phyloP scores from a whole-genome alignment of 73 alveolate genomes.

The Blepharisma japonicum region DNA sequence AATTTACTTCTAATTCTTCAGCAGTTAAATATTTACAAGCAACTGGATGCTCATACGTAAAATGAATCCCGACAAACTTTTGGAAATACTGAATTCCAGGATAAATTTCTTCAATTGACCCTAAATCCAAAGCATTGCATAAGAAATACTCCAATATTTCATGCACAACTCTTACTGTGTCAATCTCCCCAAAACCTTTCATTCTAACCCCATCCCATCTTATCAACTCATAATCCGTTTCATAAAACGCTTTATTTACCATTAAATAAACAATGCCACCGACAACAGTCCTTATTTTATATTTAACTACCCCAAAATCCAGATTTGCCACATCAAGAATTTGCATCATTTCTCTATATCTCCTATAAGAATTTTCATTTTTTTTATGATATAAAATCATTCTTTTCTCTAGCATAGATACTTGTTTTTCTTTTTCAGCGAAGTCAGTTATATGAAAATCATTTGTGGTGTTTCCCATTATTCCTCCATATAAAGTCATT shows the following conservation, averaged over 20 bases:
- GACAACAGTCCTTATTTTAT: background rate
- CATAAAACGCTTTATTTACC: background rate
- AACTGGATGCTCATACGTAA: no score
- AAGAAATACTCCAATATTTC: no score
- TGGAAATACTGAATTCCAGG: no score
- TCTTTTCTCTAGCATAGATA: background rate
- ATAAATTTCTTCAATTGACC: no score
- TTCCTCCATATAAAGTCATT: background rate
- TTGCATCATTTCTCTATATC: slow-evolving; percentile 36
- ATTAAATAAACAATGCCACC: background rate
- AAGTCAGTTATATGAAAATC: background rate
- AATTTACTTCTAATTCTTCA: no score
- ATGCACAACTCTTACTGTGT: no score
- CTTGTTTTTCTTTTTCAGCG: background rate
- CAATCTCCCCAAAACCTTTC: no score
- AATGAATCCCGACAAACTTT: no score
- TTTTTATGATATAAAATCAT: slow-evolving; percentile 31
- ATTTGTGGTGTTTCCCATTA: background rate
- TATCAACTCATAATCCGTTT: background rate
- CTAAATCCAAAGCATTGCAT: no score
- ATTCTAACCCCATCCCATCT: no score
- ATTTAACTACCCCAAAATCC: background rate
- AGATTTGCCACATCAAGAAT: slow-evolving; percentile 33
- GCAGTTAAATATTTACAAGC: no score
- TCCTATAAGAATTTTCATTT: slow-evolving; percentile 26